These are phyloP conservation scores for Rubia occidens DNA, from an alignment of 305 asterid species.

Conservation along the genomic window DNA sequence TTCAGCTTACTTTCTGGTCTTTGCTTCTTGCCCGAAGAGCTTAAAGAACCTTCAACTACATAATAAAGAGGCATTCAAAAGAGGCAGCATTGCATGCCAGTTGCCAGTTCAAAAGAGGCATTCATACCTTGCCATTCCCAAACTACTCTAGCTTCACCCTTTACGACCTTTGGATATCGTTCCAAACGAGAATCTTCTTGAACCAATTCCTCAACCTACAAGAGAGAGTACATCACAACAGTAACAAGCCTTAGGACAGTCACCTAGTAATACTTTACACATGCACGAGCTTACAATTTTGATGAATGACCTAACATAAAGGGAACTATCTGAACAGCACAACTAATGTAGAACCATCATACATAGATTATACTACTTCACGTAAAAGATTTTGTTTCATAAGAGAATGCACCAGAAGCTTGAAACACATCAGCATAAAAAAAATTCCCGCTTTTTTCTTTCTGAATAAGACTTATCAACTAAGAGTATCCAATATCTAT, in stretches of 20 bases:
- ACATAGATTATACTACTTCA: neutral
- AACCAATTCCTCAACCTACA: conserved; percentile 76
- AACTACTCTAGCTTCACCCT: conserved; percentile 85
- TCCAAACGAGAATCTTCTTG: conserved; percentile 86
- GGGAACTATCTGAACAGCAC: neutral
- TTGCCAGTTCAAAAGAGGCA: too few relatives aligned
- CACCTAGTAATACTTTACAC: neutral
- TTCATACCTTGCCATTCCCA: conserved; percentile 99
- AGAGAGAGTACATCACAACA: conserved; percentile 3
- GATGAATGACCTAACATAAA: neutral
- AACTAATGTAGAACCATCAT: neutral
- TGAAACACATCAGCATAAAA: neutral
- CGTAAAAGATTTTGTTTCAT: neutral
- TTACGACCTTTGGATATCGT: conserved; percentile 70
- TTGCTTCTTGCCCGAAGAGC: conserved; percentile 25
- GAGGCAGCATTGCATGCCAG: neutral
- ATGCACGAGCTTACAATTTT: neutral
- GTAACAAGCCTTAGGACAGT: neutral
- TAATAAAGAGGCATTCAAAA: neutral
- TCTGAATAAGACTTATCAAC: neutral
- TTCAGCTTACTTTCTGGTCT: conserved; percentile 15
- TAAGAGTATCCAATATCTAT: neutral
- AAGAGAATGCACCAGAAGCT: neutral
- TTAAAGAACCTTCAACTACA: conserved; percentile 26
- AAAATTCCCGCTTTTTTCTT: neutral